Evolutionary conservation across 371 early-diverging fungal genomes (phyloP).

Genomic region (Circinella minor): DNA sequence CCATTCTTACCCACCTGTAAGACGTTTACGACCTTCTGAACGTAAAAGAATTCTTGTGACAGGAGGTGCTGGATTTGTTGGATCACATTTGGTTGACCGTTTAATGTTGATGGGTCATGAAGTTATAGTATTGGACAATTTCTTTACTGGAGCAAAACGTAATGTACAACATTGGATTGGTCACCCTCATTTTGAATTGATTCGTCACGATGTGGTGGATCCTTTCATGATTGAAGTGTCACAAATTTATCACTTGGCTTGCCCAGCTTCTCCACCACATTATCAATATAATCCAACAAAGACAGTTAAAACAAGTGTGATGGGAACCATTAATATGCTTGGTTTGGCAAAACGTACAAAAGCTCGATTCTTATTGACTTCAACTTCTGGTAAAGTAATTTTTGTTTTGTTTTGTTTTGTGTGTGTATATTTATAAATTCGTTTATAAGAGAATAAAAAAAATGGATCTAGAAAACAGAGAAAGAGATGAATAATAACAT

Average conservation of each 20-base stretch:
- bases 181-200: conserved; percentile 87
- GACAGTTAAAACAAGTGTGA: conserved; percentile 85
- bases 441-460: not conserved
- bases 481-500: not conserved
- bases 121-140: conserved; percentile 87
- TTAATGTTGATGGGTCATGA: conserved; percentile 89
- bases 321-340: conserved; percentile 92
- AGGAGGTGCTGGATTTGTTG: conserved; percentile 93
- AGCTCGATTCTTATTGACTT: conserved; percentile 81
- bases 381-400: conserved; percentile 74
- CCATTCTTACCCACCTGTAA: conserved; percentile 59
- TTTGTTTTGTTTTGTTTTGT: no score
- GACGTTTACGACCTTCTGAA: conserved; percentile 54
- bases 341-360: conserved; percentile 86
- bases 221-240: conserved; percentile 87
- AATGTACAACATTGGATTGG: conserved; percentile 87
- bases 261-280: conserved; percentile 91
- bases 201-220: conserved; percentile 85
- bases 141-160: conserved; percentile 78
- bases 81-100: conserved; percentile 85
- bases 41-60: conserved; percentile 85
- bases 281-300: conserved; percentile 91
- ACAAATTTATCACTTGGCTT: conserved; percentile 86
- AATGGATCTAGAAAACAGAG: no score
- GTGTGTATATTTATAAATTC: not conserved